Evolutionary conservation across 495 filamentous ascomycete species (phyloP).

Genomic region (Stereocaulon alpinum): DNA sequence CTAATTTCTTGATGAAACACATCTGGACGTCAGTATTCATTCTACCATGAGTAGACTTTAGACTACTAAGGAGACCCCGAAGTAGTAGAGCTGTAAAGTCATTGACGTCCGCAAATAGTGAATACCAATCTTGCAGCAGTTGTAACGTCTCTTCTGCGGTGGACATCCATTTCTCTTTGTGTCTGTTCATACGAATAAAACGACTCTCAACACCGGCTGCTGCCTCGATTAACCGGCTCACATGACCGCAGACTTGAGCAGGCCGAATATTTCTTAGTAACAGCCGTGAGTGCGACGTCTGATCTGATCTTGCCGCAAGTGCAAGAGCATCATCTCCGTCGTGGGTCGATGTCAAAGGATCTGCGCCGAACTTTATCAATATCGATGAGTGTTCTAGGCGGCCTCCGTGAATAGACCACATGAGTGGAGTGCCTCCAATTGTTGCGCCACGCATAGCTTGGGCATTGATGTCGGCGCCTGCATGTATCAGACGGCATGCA

Average conservation of each 20-base stretch:
- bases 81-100: constrained; percentile 16
- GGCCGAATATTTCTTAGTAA: constrained; percentile 20
- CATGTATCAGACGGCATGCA: constrained; percentile 20
- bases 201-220: constrained; percentile 22
- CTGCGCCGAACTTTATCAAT: constrained; percentile 22
- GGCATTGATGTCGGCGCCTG: constrained; percentile 26
- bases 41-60: constrained; percentile 17
- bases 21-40: constrained; percentile 25
- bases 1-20: constrained; percentile 16
- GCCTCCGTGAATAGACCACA: constrained; percentile 24
- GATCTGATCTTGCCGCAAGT: constrained; percentile 21
- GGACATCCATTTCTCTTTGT: constrained; percentile 17
- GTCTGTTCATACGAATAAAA: constrained; percentile 22
- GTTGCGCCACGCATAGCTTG: constrained; percentile 18
- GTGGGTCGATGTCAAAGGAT: constrained; percentile 15
- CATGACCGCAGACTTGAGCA: constrained; percentile 16
- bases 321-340: constrained; percentile 21
- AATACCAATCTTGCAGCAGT: constrained; percentile 18
- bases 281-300: constrained; percentile 18
- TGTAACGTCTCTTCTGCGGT: constrained; percentile 15
- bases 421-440: constrained; percentile 25
- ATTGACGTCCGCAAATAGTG: constrained; percentile 14
- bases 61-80: constrained; percentile 7
- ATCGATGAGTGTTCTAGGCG: constrained; percentile 20
- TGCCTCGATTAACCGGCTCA: constrained; percentile 15